A percentile compares a stretch with the other conserved stretches of the same genome.
Evolutionary conservation across 2,329 filamentous ascomycete genomes (phyloP).

Genomic region (Aspergillus candidus): DNA sequence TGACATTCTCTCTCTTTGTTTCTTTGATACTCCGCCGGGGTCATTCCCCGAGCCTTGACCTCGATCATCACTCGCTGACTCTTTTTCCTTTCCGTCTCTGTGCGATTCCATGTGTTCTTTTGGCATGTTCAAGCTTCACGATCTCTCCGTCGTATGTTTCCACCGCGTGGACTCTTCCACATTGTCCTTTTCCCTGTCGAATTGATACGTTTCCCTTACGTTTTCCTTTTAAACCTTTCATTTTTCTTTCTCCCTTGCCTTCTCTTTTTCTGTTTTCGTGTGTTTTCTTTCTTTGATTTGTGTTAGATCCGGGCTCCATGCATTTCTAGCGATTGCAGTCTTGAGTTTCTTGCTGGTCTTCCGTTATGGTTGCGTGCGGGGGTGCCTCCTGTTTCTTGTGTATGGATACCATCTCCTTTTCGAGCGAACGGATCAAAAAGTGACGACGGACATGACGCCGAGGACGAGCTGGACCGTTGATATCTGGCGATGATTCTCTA

Average conservation of each 20-base stretch:
- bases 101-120: neutral
- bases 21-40: slow-evolving; percentile 17
- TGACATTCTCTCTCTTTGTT: slow-evolving; percentile 7
- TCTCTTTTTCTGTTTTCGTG: slow-evolving; percentile 4
- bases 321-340: slow-evolving; percentile 19
- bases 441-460: too few relatives aligned
- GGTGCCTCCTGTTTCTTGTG: slow-evolving; percentile 6
- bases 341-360: slow-evolving; percentile 3
- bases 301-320: slow-evolving; percentile 22
- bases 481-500: neutral
- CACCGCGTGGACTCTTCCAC: neutral
- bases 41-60: slow-evolving; percentile 1
- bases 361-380: slow-evolving; percentile 6
- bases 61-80: neutral
- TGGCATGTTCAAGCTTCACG: slow-evolving; percentile 1
- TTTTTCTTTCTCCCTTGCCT: slow-evolving; percentile 4
- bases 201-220: slow-evolving; percentile 3
- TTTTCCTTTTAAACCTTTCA: neutral
- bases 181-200: neutral
- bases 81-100: slow-evolving; percentile 12
- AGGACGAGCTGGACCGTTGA: too few relatives aligned
- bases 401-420: slow-evolving; percentile 8
- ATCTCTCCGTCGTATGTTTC: neutral
- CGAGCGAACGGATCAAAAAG: too few relatives aligned
- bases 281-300: slow-evolving; percentile 9